phyloP scores from a whole-genome alignment of 148 eudicot species.

The Cornus kousa region DNA sequence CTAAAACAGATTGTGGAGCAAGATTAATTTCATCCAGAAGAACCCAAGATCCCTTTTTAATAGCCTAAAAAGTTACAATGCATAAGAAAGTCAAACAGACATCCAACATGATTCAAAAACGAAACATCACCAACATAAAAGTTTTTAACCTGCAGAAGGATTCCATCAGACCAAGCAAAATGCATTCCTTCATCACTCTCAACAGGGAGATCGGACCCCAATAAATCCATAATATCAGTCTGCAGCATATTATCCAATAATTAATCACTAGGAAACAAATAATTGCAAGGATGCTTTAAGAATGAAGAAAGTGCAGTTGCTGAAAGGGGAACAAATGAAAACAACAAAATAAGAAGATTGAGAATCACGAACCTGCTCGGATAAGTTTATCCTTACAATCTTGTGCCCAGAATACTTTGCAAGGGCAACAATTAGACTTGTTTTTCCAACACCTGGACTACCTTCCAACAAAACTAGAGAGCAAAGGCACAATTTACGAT shows the following conservation, averaged over 20 bases:
- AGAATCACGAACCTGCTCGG: constrained; percentile 80
- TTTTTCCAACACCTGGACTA: constrained; percentile 98
- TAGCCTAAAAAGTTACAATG: constrained; percentile 52
- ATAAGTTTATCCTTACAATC: constrained; percentile 89
- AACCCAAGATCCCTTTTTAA: constrained; percentile 94
- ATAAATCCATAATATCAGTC: constrained; percentile 97
- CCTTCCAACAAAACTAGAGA: constrained; percentile 86
- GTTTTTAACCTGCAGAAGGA: constrained; percentile 72
- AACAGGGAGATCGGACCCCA: constrained; percentile 96
- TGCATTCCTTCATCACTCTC: constrained; percentile 88
- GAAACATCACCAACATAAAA: background rate
- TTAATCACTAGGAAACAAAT: background rate
- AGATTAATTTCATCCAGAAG: constrained; percentile 93
- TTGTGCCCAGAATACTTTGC: constrained; percentile 87
- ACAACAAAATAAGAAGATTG: constrained; percentile 4
- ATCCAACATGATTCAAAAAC: constrained; percentile 9
- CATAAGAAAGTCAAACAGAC: background rate
- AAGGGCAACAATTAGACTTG: constrained; percentile 79
- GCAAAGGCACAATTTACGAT: constrained; percentile 11
- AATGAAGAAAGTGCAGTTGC: background rate
- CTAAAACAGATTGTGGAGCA: constrained; percentile 97
- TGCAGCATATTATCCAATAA: constrained; percentile 31
- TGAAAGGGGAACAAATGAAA: constrained; percentile 5
- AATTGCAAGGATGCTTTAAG: background rate
- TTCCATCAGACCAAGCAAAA: constrained; percentile 99